phyloP scores from a whole-genome alignment of 2,329 filamentous ascomycete genomes.

The Arthrinium puccinioides region DNA sequence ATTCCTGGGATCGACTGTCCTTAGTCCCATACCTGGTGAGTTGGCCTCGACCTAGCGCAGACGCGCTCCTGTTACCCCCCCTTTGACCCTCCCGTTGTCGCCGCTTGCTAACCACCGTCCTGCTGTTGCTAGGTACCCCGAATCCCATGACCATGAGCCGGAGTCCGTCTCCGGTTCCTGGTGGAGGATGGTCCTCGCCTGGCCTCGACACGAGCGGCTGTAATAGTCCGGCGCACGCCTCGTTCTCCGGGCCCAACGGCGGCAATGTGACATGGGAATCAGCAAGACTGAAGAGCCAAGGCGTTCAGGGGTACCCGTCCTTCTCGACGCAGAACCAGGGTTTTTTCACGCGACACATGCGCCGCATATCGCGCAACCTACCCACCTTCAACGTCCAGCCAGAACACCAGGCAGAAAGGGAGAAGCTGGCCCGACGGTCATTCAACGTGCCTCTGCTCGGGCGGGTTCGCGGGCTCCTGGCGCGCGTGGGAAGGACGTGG shows the following conservation, averaged over 20 bases:
- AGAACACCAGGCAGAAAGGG: slow-evolving; percentile 63
- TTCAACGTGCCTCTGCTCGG: slow-evolving; percentile 42
- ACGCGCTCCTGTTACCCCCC: not conserved
- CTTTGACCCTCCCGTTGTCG: not conserved
- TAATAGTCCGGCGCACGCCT: slow-evolving; percentile 53
- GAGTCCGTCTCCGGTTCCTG: slow-evolving; percentile 77
- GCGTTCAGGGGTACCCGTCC: slow-evolving; percentile 67
- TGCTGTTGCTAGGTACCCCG: slow-evolving; percentile 38
- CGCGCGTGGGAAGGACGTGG: slow-evolving; percentile 54
- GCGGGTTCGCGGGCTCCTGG: slow-evolving; percentile 36
- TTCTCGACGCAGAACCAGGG: slow-evolving; percentile 77
- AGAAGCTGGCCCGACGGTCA: slow-evolving; percentile 59
- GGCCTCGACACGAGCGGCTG: slow-evolving; percentile 63
- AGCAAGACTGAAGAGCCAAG: slow-evolving; percentile 68
- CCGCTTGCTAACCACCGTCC: not conserved
- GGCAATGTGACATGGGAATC: slow-evolving; percentile 71
- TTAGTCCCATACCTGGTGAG: slow-evolving; percentile 52
- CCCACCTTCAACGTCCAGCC: slow-evolving; percentile 58
- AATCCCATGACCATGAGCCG: slow-evolving; percentile 75
- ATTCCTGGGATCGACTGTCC: slow-evolving; percentile 18
- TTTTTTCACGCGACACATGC: slow-evolving; percentile 81
- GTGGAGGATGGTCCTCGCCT: slow-evolving; percentile 84
- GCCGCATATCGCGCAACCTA: slow-evolving; percentile 70
- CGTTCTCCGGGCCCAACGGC: slow-evolving; percentile 41
- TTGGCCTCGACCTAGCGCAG: slow-evolving; percentile 10